Conservation (phyloP, 2,329 filamentous ascomycete species). For the Mycocentrospora acerina region DNA sequence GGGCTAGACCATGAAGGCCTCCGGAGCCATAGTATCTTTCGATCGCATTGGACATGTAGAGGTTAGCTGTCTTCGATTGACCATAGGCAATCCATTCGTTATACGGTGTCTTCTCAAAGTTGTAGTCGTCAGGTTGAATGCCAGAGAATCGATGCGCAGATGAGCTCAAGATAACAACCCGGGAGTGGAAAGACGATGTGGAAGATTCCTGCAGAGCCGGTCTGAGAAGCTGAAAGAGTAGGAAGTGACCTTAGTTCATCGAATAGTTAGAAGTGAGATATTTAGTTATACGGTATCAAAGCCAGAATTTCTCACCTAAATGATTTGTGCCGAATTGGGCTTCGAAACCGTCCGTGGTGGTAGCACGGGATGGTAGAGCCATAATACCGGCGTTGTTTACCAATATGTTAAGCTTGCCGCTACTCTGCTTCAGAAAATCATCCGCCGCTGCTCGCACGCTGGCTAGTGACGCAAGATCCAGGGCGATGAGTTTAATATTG, state of each 20-base stretch:
- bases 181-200: conserved; percentile 25
- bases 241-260: conserved; percentile 41
- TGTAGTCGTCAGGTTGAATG: conserved; percentile 47
- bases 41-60: conserved; percentile 55
- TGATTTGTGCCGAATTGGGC: conserved; percentile 49
- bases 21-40: conserved; percentile 51
- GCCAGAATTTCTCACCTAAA: conserved; percentile 27
- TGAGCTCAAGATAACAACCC: conserved; percentile 45
- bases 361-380: conserved; percentile 26
- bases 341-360: conserved; percentile 38
- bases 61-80: conserved; percentile 55
- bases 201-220: conserved; percentile 38
- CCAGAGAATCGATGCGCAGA: conserved; percentile 39
- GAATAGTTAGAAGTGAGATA: not conserved
- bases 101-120: conserved; percentile 40
- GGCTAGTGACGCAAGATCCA: conserved; percentile 17
- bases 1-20: conserved; percentile 44
- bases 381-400: conserved; percentile 38
- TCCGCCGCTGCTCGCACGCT: conserved; percentile 17
- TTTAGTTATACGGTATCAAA: too few relatives aligned
- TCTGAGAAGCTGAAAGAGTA: conserved; percentile 46
- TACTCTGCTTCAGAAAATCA: conserved; percentile 15
- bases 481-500: conserved; percentile 11
- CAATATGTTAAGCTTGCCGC: conserved; percentile 20
- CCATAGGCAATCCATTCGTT: conserved; percentile 45